A percentile compares a stretch with the other conserved stretches of the same genome.
These are phyloP conservation scores for Daldinia sp. DNA, from an alignment of 2,329 filamentous ascomycete species.

Conservation along the genomic window DNA sequence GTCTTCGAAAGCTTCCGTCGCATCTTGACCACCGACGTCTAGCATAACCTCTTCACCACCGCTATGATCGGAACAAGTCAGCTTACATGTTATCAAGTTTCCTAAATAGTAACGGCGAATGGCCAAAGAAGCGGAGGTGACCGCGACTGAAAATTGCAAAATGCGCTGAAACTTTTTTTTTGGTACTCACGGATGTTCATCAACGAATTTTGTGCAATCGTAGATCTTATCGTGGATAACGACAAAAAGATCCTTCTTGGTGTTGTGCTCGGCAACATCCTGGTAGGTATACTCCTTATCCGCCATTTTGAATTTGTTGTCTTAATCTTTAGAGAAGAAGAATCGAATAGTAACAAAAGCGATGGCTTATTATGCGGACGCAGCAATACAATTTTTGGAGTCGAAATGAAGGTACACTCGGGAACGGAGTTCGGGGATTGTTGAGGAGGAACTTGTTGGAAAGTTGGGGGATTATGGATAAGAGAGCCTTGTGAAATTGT, in stretches of 20 bases:
- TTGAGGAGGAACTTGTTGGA: slow-evolving; percentile 20
- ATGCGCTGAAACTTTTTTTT: too few relatives aligned
- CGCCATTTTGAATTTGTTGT: slow-evolving; percentile 49
- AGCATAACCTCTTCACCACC: slow-evolving; percentile 98
- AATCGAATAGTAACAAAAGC: slow-evolving; percentile 18
- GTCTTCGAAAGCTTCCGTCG: slow-evolving; percentile 98
- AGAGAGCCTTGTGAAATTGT: slow-evolving; percentile 23
- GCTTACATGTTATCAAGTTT: slow-evolving; percentile 17
- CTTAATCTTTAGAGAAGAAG: neutral
- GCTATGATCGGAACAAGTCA: slow-evolving; percentile 58
- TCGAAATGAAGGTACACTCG: slow-evolving; percentile 11
- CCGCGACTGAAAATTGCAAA: slow-evolving; percentile 13
- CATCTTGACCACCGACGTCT: slow-evolving; percentile 94
- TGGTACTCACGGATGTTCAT: slow-evolving; percentile 88
- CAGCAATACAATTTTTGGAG: slow-evolving; percentile 18
- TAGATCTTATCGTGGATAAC: slow-evolving; percentile 98
- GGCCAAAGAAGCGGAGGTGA: slow-evolving; percentile 12
- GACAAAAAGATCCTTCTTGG: slow-evolving; percentile 92
- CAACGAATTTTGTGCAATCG: slow-evolving; percentile 85
- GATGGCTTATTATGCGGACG: slow-evolving; percentile 13
- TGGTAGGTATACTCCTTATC: slow-evolving; percentile 72
- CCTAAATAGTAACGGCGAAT: slow-evolving; percentile 4
- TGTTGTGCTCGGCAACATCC: slow-evolving; percentile 85
- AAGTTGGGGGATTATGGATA: slow-evolving; percentile 17
- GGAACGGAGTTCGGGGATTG: slow-evolving; percentile 20